A percentile compares a stretch with the other conserved stretches of the same genome.
Evolutionary conservation across 2,329 filamentous ascomycete genomes (phyloP).

Genomic region (Mycosphaerella arachidis): DNA sequence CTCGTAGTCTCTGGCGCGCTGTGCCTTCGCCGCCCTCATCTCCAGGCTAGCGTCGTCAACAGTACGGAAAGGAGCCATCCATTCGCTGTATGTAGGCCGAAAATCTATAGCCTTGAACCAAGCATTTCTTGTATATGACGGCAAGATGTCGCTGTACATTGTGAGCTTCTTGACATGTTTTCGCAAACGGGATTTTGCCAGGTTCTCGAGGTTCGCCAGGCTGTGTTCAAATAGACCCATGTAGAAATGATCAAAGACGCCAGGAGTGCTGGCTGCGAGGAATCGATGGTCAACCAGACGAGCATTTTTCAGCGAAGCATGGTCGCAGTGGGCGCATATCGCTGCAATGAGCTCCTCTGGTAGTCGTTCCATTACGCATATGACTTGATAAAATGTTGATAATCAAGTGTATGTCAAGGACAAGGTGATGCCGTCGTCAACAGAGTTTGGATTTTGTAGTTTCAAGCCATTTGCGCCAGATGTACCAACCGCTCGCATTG

Average conservation of each 20-base stretch:
- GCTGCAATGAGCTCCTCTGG: conserved; percentile 28
- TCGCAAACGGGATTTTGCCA: conserved; percentile 20
- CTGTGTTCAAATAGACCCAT: conserved; percentile 22
- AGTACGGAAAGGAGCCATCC: background rate
- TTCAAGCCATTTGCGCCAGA: background rate
- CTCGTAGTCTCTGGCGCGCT: conserved; percentile 10
- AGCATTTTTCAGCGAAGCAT: conserved; percentile 19
- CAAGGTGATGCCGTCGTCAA: background rate
- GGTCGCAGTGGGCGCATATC: conserved; percentile 21
- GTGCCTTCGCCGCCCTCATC: conserved; percentile 5
- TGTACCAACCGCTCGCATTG: background rate
- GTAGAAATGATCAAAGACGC: conserved; percentile 25
- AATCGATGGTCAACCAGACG: conserved; percentile 20
- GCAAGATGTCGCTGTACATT: conserved; percentile 27
- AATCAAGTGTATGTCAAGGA: conserved; percentile 3
- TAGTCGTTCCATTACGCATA: conserved; percentile 14
- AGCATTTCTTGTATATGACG: conserved; percentile 12
- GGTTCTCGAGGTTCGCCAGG: conserved; percentile 17
- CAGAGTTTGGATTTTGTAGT: background rate
- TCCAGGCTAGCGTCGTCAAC: background rate
- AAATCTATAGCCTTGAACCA: conserved; percentile 9
- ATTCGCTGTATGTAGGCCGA: conserved; percentile 8
- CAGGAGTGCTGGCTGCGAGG: conserved; percentile 16
- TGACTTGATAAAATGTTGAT: no score
- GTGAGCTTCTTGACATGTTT: conserved; percentile 26